These are phyloP conservation scores for Suillus discolor DNA, from an alignment of 768 basidiomycete species.

Conservation along the genomic window DNA sequence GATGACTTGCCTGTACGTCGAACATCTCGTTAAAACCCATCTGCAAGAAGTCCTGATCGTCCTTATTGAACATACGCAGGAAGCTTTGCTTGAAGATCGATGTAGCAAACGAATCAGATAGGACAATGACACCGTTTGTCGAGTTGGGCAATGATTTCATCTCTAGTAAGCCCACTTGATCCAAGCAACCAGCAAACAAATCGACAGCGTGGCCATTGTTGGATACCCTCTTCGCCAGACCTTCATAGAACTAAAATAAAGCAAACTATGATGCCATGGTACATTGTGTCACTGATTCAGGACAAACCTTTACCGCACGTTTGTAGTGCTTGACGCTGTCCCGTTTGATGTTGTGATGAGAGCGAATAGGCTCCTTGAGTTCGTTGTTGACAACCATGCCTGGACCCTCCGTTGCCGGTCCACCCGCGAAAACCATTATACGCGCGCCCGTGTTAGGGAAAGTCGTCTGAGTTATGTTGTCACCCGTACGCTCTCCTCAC, in stretches of 20 bases:
- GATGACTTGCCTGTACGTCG: conserved; percentile 79
- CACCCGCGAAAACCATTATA: conserved; percentile 95
- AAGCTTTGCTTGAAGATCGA: conserved; percentile 99
- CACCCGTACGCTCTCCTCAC: conserved; percentile 1
- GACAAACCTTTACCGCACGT: conserved; percentile 85
- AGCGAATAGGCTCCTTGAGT: conserved; percentile 95
- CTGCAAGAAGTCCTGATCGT: conserved; percentile 85
- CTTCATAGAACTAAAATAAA: conserved; percentile 84
- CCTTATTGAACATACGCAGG: conserved; percentile 90
- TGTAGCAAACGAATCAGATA: conserved; percentile 96
- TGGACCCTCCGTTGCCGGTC: conserved; percentile 94
- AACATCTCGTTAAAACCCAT: conserved; percentile 99
- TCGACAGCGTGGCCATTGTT: conserved; percentile 96
- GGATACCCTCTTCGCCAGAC: conserved; percentile 87
- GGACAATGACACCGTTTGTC: conserved; percentile 94
- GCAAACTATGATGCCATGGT: background rate
- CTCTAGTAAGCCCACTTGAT: conserved; percentile 96
- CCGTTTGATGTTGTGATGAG: conserved; percentile 97
- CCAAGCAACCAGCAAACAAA: conserved; percentile 94
- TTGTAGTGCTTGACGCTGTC: conserved; percentile 98
- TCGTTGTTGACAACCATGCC: conserved; percentile 97
- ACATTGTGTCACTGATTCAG: background rate
- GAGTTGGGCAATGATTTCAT: conserved; percentile 97
- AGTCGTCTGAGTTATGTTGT: conserved; percentile 52
- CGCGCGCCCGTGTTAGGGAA: conserved; percentile 96